phyloP scores from a whole-genome alignment of 2,329 filamentous ascomycete species.

The Pseudogymnoascus sp. region DNA sequence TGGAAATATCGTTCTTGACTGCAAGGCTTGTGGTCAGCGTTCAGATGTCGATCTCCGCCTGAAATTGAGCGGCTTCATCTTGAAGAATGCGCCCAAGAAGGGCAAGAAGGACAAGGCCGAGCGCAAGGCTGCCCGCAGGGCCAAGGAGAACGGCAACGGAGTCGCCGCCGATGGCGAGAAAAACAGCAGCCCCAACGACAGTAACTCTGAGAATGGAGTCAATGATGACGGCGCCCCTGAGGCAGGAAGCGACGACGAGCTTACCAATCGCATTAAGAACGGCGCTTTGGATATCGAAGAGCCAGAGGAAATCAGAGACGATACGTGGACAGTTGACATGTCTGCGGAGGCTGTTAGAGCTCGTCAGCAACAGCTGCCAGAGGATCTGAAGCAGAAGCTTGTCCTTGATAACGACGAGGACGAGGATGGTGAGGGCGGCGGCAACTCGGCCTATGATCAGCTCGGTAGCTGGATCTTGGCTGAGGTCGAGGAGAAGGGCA shows the following conservation, averaged over 20 bases:
- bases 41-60: slow-evolving; percentile 85
- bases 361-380: slow-evolving; percentile 86
- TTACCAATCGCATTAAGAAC: slow-evolving; percentile 67
- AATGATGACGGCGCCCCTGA: slow-evolving; percentile 50
- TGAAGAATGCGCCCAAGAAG: slow-evolving; percentile 90
- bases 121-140: slow-evolving; percentile 84
- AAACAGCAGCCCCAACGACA: slow-evolving; percentile 56
- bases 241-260: slow-evolving; percentile 83
- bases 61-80: slow-evolving; percentile 94
- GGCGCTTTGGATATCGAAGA: slow-evolving; percentile 67
- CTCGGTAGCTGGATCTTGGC: slow-evolving; percentile 87
- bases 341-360: slow-evolving; percentile 92
- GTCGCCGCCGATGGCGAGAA: slow-evolving; percentile 36
- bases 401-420: slow-evolving; percentile 74
- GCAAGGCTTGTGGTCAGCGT: slow-evolving; percentile 96
- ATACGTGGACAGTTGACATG: slow-evolving; percentile 95
- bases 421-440: slow-evolving; percentile 69
- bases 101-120: slow-evolving; percentile 96
- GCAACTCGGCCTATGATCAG: slow-evolving; percentile 75
- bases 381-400: slow-evolving; percentile 88
- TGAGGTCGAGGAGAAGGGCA: slow-evolving; percentile 64
- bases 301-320: slow-evolving; percentile 64
- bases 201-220: slow-evolving; percentile 53
- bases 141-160: slow-evolving; percentile 55
- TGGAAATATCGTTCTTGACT: slow-evolving; percentile 84